phyloP scores from a whole-genome alignment of 2,329 filamentous ascomycete genomes.

The Onygena corvina region DNA sequence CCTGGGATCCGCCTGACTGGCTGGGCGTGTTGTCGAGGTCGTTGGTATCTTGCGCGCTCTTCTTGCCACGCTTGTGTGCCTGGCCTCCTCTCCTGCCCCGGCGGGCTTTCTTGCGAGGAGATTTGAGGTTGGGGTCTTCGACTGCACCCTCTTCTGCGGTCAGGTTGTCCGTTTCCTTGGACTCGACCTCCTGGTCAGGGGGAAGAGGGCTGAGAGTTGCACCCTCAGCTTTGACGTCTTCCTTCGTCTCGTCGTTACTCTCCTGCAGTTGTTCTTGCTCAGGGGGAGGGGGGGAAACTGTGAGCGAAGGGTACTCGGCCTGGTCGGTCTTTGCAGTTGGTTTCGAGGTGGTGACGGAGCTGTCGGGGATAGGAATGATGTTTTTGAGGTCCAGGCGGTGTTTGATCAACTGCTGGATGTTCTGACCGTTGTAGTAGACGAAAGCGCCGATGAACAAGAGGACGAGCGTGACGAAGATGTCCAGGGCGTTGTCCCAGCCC shows the following conservation, averaged over 20 bases:
- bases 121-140: conserved; percentile 21
- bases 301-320: neutral
- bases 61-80: conserved; percentile 46
- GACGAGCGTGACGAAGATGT: conserved; percentile 34
- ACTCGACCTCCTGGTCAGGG: conserved; percentile 17
- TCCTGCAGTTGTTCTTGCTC: neutral
- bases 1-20: conserved; percentile 43
- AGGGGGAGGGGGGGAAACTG: neutral
- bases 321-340: neutral
- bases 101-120: conserved; percentile 53
- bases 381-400: conserved; percentile 37
- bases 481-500: conserved; percentile 35
- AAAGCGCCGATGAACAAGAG: conserved; percentile 32
- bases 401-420: conserved; percentile 32
- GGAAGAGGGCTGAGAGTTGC: neutral
- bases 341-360: conserved; percentile 9
- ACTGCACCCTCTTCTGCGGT: conserved; percentile 24
- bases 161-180: conserved; percentile 32
- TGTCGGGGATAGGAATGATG: conserved; percentile 26
- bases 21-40: conserved; percentile 45
- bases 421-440: conserved; percentile 33
- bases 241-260: neutral
- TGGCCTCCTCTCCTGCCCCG: conserved; percentile 61
- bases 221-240: neutral
- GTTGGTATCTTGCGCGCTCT: conserved; percentile 43